Percentiles rank a stretch among this genome's conserved stretches.
Evolutionary conservation across 2,329 filamentous ascomycete species (phyloP).

Genomic region (Pseudogymnoascus sp.): DNA sequence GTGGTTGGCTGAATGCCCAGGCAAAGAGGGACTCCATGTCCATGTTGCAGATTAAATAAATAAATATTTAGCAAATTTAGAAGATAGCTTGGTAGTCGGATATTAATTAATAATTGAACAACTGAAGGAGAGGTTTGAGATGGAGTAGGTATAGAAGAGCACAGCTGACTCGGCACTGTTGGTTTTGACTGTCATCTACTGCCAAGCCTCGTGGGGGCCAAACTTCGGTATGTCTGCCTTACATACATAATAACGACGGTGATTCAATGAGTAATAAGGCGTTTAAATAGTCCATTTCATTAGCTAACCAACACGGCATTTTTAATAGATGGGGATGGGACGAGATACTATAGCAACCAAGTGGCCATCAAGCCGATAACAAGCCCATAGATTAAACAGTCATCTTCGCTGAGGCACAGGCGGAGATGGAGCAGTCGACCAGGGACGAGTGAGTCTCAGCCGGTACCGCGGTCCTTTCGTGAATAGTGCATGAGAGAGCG

Average conservation of each 20-base stretch:
- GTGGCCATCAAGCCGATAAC: background rate
- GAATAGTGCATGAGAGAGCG: background rate
- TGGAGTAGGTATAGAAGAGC: background rate
- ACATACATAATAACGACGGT: background rate
- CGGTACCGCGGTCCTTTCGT: background rate
- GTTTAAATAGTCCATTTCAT: background rate
- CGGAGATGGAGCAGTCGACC: background rate
- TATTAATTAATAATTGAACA: background rate
- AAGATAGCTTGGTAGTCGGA: background rate
- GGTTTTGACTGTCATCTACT: background rate
- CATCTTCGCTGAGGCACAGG: background rate
- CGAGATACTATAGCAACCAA: background rate
- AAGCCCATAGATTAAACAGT: background rate
- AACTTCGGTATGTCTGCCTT: too few species aligned
- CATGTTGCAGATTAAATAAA: background rate
- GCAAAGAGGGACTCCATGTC: background rate
- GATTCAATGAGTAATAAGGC: background rate
- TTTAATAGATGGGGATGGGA: background rate
- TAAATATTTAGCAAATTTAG: background rate
- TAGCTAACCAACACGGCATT: background rate
- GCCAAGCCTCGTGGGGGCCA: background rate
- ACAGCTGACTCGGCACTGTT: background rate
- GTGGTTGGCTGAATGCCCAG: background rate
- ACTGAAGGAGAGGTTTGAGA: background rate
- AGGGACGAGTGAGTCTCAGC: background rate